Conservation (phyloP, 2,329 filamentous ascomycete genomes). For the Colletotrichum sublineola region DNA sequence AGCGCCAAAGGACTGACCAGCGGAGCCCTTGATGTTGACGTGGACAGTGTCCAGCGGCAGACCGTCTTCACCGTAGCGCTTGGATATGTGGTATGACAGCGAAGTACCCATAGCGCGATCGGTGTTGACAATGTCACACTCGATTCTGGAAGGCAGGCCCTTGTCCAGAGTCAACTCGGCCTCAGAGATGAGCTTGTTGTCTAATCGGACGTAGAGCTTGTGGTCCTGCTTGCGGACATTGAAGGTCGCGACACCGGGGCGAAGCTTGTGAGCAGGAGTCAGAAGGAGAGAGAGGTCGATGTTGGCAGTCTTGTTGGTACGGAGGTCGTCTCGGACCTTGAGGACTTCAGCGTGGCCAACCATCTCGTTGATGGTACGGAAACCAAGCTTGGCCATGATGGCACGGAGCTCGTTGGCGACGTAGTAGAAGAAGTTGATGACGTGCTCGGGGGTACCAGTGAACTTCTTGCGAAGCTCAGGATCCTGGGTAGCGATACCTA, state of each 20-base stretch:
- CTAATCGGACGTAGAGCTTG: constrained; percentile 89
- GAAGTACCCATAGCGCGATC: constrained; percentile 94
- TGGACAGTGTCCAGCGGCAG: constrained; percentile 94
- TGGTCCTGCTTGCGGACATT: constrained; percentile 99
- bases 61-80: constrained; percentile 89
- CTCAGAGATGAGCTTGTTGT: constrained; percentile 97
- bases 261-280: constrained; percentile 94
- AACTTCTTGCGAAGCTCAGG: constrained; percentile 96
- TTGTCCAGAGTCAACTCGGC: constrained; percentile 95
- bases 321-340: constrained; percentile 87
- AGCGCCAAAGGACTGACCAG: constrained; percentile 95
- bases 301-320: constrained; percentile 90
- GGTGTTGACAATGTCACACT: constrained; percentile 97
- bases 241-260: constrained; percentile 94
- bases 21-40: constrained; percentile 95
- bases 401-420: constrained; percentile 94
- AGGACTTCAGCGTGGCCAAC: constrained; percentile 91
- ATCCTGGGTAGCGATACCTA: constrained; percentile 96
- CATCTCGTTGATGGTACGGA: constrained; percentile 98
- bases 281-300: constrained; percentile 93
- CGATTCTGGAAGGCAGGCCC: constrained; percentile 90
- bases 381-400: constrained; percentile 96
- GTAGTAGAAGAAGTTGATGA: constrained; percentile 99
- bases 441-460: constrained; percentile 90
- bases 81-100: constrained; percentile 95